Evolutionary conservation across 441 rosid species (phyloP).

Genomic region (Brassica balearica): DNA sequence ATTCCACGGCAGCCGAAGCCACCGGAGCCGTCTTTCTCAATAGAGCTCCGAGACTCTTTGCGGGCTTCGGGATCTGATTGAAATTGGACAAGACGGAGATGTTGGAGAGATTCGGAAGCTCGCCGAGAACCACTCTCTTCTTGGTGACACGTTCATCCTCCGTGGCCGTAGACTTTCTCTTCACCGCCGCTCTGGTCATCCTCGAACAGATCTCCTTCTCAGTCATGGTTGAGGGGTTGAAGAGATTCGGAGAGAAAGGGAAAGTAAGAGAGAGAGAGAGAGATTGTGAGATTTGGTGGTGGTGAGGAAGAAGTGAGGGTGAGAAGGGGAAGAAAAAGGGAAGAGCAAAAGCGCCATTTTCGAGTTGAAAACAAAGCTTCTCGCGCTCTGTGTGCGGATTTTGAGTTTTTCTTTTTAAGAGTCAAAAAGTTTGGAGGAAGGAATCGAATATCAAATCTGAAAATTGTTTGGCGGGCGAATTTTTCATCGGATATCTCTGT

Average conservation of each 20-base stretch:
- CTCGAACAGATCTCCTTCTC: conserved; percentile 55
- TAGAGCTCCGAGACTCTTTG: neutral
- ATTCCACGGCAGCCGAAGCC: conserved; percentile 10
- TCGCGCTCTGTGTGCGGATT: conserved; percentile 32
- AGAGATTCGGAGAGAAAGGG: neutral
- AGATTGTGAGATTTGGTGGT: neutral
- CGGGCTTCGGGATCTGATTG: conserved; percentile 41
- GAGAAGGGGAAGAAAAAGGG: conserved; percentile 32
- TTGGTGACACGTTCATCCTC: conserved; percentile 45
- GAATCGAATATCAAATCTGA: neutral
- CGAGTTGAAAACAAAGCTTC: conserved; percentile 7
- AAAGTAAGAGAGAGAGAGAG: neutral
- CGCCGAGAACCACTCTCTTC: conserved; percentile 70
- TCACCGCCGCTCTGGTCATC: conserved; percentile 59
- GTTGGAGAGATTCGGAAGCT: conserved; percentile 46
- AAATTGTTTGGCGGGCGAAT: neutral
- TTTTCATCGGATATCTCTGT: neutral
- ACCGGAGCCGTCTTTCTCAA: conserved; percentile 35
- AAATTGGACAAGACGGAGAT: conserved; percentile 41
- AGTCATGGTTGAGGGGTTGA: conserved; percentile 38
- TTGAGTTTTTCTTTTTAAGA: conserved; percentile 35
- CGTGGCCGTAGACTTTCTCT: conserved; percentile 46
- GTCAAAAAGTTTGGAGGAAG: conserved; percentile 2
- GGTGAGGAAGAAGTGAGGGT: conserved; percentile 25
- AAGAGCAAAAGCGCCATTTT: conserved; percentile 55